These are phyloP conservation scores for Fraxinus baroniana DNA, from an alignment of 305 asterid species.

Conservation along the genomic window DNA sequence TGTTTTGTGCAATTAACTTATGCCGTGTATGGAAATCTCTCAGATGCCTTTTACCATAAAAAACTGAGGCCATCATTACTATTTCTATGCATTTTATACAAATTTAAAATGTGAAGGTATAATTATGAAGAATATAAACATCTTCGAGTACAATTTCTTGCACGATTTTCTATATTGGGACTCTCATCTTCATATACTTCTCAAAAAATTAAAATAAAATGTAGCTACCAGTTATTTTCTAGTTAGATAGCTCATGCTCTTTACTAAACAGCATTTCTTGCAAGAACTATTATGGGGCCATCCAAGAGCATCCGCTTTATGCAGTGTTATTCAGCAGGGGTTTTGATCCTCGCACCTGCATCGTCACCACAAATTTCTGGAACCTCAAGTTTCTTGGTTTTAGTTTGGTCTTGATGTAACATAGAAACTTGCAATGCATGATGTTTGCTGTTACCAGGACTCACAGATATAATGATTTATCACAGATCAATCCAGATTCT, in stretches of 20 bases:
- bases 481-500: constrained; percentile 91
- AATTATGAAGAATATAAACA: neutral
- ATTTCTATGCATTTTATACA: neutral
- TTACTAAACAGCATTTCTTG: neutral
- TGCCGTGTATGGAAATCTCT: neutral
- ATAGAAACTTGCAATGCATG: constrained; percentile 2
- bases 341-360: neutral
- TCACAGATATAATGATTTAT: constrained; percentile 14
- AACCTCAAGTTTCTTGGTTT: neutral
- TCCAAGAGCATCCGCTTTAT: neutral
- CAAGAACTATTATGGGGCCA: neutral
- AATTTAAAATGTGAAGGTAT: neutral
- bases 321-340: neutral
- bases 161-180: neutral
- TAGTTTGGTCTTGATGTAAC: neutral
- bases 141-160: neutral
- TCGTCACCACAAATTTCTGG: neutral
- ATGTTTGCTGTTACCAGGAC: neutral
- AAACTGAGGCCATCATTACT: neutral
- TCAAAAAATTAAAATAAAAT: neutral
- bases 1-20: neutral
- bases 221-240: constrained; percentile 1
- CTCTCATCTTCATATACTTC: neutral
- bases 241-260: neutral
- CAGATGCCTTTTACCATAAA: neutral